Evolutionary conservation across 2,329 filamentous ascomycete species (phyloP).

Genomic region (Colletotrichum lindemuthianum): DNA sequence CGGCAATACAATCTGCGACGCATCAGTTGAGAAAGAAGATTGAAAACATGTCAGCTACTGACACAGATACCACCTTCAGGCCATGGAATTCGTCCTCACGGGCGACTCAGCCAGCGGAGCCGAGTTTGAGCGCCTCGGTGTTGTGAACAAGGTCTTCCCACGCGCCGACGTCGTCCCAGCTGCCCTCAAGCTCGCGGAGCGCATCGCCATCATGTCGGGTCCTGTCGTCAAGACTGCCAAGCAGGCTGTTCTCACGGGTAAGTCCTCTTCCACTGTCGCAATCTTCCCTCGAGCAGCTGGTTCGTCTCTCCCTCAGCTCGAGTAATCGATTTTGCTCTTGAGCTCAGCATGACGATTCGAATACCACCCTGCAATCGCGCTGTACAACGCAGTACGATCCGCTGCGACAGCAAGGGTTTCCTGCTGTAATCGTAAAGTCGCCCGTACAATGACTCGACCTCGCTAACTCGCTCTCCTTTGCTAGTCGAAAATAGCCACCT

Average conservation of each 20-base stretch:
- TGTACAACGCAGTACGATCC: too few relatives aligned
- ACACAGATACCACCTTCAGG: slow-evolving; percentile 40
- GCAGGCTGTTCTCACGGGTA: slow-evolving; percentile 54
- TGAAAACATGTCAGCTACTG: background rate
- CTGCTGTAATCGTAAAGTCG: too few relatives aligned
- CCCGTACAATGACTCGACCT: background rate
- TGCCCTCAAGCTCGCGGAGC: slow-evolving; percentile 49
- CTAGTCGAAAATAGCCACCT: slow-evolving; percentile 54
- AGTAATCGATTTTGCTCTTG: too few relatives aligned
- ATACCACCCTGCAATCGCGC: too few relatives aligned
- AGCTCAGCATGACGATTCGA: too few relatives aligned
- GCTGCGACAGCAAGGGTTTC: too few relatives aligned
- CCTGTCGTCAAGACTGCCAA: slow-evolving; percentile 54
- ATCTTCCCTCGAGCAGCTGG: background rate
- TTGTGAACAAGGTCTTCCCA: slow-evolving; percentile 50
- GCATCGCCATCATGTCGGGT: slow-evolving; percentile 51
- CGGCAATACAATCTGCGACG: too few relatives aligned
- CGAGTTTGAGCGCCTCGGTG: slow-evolving; percentile 51
- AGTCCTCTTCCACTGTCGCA: slow-evolving; percentile 25
- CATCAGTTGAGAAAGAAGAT: too few relatives aligned
- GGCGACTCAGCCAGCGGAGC: slow-evolving; percentile 48
- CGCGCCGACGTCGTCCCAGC: slow-evolving; percentile 48
- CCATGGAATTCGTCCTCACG: slow-evolving; percentile 58
- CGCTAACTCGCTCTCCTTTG: slow-evolving; percentile 34
- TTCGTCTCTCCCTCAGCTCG: too few relatives aligned